Base-by-base conservation (phyloP, 2,329 filamentous ascomycete genomes). In the Fusarium staphyleae region DNA sequence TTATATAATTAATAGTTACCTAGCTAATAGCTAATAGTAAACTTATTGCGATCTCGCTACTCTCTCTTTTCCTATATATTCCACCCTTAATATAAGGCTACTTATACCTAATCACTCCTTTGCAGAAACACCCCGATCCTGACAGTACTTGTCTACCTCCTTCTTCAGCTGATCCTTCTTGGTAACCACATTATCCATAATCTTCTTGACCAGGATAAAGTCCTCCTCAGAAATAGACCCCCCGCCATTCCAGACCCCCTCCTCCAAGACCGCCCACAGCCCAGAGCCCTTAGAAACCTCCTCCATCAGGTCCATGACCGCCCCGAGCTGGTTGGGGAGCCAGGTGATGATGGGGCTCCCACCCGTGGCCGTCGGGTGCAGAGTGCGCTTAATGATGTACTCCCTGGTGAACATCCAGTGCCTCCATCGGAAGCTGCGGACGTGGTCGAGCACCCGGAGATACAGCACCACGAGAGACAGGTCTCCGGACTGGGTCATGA, bases 381-480 rank as follows among this genome's bases (percentile, higher is more conserved):
- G 78, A 1, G 87, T 92, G 68, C 85, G 84, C 78, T 91, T 91
- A 58, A 93, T 81, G 65, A 93, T 93, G 70, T 93, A 93, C 78
- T 93, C 89, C 53, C 89, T 81, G 2, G 89, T 90, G 69, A 93
- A 93, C 71, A 88, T 90, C 90, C 90, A 93, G 73, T 93, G 90
- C 6, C 90, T 79, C 88, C 89, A 93, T 54, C 90, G 78, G 77
- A 93, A 93, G 70, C 91, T 88, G 49, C 90, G 84, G 8, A 93
- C 88, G 72, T 92, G 86, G 70, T 93, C 81, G 40, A 93, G 78
- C 19, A 86, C 79, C 57, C 82, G 77, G 4, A 90, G 77, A 76
- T 88, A 90, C 4, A 87, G 75, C 43, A 81, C 73, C 28, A 89
- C 70, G 9, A 80, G 75, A 14, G 78, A 73, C 12, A 64, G 66